Base-by-base conservation (phyloP, 1,284 basidiomycete species). In the Melampsora americana region DNA sequence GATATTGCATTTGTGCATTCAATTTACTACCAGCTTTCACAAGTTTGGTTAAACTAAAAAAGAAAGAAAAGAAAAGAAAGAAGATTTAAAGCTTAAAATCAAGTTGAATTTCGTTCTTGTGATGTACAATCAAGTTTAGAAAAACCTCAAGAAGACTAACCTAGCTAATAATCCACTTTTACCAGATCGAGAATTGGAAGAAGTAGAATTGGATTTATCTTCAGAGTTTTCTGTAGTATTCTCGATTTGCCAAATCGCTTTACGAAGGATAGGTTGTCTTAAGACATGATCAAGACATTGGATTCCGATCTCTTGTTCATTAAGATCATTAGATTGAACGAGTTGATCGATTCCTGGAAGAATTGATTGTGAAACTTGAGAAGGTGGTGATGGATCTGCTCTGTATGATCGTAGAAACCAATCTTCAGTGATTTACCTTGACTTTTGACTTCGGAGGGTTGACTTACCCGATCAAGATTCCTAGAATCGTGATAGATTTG, bases 1-100 rank as follows among this genome's bases (percentile, higher is more conserved):
- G 93, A 83, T 98, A 99, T 84, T 89, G 91, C 89, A 95, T 92
- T 84, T 99, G 95, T n/a, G 93, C 91, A 14, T 87, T 86, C 23
- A 90, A 87, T 20, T 64, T 62, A 20, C 46, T 32, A 20, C 44
- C 64, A 23, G 28, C 32, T 60, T 73, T 73, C 26, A 73, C 39
- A 26, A 66, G 20, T 59, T 66, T 32, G 42, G 59, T 42, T 50
- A 73, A 66, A 59, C 71, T 73, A n/a, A 50, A 11, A 30, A 65
- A 26, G 16, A 42, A 35, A 5, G 32, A 50, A 11, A 30, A 65
- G 42, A 23, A 42, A 35, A 5, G 3, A 3, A 53, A 20, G 12
- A 4, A 53, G 5, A 14, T 53, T 53, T 53, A 53, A 5, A 53
- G 12, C 5, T 3, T 18, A 26, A 53, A 5, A 53, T 3, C 50